phyloP scores from a whole-genome alignment of 2,329 filamentous ascomycete species.

The Cercospora zeina region DNA sequence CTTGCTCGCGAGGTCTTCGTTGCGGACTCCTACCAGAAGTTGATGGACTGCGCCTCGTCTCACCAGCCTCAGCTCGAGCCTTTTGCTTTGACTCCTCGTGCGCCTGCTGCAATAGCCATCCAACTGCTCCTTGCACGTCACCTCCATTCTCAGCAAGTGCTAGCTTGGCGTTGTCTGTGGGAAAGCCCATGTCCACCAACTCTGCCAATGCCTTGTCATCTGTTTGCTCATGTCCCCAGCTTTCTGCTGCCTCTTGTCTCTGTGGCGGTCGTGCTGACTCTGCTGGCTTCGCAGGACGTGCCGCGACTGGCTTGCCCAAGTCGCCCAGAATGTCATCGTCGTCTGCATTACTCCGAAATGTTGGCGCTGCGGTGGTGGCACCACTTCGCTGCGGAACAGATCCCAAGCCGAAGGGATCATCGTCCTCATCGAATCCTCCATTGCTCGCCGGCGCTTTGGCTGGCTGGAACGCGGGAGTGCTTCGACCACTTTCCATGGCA shows the following conservation, averaged over 20 bases:
- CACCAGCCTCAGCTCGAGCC: constrained; percentile 43
- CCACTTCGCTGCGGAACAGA: constrained; percentile 31
- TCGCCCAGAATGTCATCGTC: constrained; percentile 67
- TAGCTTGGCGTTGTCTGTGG: constrained; percentile 75
- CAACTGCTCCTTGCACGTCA: constrained; percentile 82
- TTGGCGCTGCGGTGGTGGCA: constrained; percentile 30
- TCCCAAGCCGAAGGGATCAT: constrained; percentile 83
- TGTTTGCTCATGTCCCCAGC: constrained; percentile 23
- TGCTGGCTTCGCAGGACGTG: constrained; percentile 38
- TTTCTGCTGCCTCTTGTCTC: constrained; percentile 13
- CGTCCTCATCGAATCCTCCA: constrained; percentile 58
- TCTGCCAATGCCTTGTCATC: constrained; percentile 77
- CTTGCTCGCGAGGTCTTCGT: constrained; percentile 39
- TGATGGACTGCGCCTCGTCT: constrained; percentile 27
- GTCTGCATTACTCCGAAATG: constrained; percentile 21
- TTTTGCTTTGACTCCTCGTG: constrained; percentile 80
- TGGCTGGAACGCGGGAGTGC: constrained; percentile 40
- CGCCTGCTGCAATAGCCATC: constrained; percentile 87
- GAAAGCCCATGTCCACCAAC: constrained; percentile 92
- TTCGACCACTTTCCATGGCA: constrained; percentile 43
- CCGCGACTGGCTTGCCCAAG: constrained; percentile 60
- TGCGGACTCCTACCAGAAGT: constrained; percentile 29
- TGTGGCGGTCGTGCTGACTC: constrained; percentile 6
- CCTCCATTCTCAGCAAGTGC: constrained; percentile 79
- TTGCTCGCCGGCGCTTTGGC: constrained; percentile 9